Evolutionary conservation across 805 yeast genomes (phyloP), one percentile per base, ranked within the genome.

Genomic region (Sugiyamaella floridensis): DNA sequence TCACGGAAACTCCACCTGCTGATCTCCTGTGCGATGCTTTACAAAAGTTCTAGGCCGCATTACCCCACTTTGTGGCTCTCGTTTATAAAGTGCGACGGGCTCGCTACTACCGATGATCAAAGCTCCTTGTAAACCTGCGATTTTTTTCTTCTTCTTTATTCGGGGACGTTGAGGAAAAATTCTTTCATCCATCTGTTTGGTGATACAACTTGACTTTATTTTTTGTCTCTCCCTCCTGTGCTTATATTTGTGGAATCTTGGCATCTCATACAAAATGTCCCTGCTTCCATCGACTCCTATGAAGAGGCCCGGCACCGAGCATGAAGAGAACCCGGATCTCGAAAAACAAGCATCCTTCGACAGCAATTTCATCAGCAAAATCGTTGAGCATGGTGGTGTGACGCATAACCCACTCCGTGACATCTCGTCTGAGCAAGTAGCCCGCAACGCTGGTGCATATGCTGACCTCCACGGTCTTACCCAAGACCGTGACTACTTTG

Each of bases 391-490:
- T 2, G 63, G 63, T 18, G 61, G 58, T 11, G 47, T 58, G 15
- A 55, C 61, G 18, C 61, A 58, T 44, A 60, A 60, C 45, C 63
- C 63, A 11, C 50, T 60, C 19, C 52, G 52, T 34, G 61, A 58
- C 41, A 44, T 60, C 20, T 26, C 53, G 12, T 52, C 53, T 7
- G 54, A 53, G 19, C 58, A 53, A 18, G 48, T 60, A 19, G 48
- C 56, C 15, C 46, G 47, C 20, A 51, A 58, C 37, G 63, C 58
- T 26, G 55, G 40, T 7, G 45, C 50, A 12, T 67, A 59, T 52
- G 63, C 62, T 26, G 60, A 52, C n/a, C 49, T 45, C 20, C 55
- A 63, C 48, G 67, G 65, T n/a, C 56, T 67, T 16, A 49, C 54
- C 9, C 67, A 59, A 9, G 63, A 63, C 45, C 48, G 55, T 16